Evolutionary conservation across 345 rosid genomes (phyloP).

Genomic region (Hibiscus tridactylites): DNA sequence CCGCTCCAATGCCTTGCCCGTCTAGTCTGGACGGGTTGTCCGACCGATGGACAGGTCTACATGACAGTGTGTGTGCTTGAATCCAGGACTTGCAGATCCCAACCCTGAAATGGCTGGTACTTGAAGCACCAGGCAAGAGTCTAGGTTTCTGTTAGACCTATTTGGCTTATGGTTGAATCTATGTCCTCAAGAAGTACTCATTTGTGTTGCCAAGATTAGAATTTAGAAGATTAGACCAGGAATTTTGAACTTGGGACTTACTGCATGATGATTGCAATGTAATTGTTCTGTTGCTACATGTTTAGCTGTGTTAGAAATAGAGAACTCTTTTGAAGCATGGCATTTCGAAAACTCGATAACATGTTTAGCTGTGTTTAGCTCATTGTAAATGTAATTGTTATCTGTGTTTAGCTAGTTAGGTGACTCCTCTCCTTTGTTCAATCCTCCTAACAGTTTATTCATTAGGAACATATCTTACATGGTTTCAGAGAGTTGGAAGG

Average conservation of each 20-base stretch:
- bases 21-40: too few relatives aligned
- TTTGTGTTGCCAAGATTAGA: neutral
- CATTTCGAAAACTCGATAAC: too few relatives aligned
- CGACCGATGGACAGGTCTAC: too few relatives aligned
- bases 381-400: neutral
- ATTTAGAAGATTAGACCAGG: neutral
- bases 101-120: too few relatives aligned
- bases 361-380: neutral
- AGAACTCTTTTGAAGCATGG: neutral
- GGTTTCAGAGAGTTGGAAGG: slow-evolving; percentile 52
- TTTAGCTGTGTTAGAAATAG: neutral
- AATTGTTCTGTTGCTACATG: neutral
- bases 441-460: too few relatives aligned
- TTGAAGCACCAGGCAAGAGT: too few relatives aligned
- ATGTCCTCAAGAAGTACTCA: neutral
- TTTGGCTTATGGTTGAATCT: neutral
- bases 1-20: too few relatives aligned
- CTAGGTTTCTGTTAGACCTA: neutral
- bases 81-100: neutral
- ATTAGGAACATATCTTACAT: neutral
- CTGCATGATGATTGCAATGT: neutral
- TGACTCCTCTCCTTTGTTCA: neutral
- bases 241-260: neutral
- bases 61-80: too few relatives aligned
- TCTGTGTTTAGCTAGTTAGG: neutral